Evolutionary conservation across 169 alveolate genomes (phyloP), one percentile per base, ranked within the genome.

Genomic region (Ichthyophthirius multifiliis): DNA sequence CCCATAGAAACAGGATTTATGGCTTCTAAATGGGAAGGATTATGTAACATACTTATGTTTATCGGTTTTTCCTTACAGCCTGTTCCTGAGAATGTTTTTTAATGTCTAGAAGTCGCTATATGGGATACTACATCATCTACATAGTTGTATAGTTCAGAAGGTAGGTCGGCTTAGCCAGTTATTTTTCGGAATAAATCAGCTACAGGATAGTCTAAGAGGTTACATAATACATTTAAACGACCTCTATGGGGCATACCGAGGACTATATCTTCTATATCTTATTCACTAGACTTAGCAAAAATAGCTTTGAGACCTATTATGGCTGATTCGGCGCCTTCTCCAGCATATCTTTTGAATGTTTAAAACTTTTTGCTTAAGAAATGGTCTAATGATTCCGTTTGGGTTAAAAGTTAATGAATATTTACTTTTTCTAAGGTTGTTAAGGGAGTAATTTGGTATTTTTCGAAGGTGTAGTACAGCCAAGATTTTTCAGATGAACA

Each of bases 221-320:
- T 97, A 76, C 95, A 94, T 43, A 97, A 88, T 15, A 96, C 96
- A 74, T 96, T 95, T 44, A 97, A 87, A 75, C 99, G 85, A 32
- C 99, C 99, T 73, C 99, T 91, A 82, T 97, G 99, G 15, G 99
- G 96, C 99, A 97, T 97, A 20, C 98, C 97, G 86, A 97, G 86
- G 31, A 97, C 92, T 9, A 94, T 88, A 39, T 95, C 87, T 43
- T 95, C 95, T 23, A 78, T 74, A 2, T 81, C 89, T 23, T 34
- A 18, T 10, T 45, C 55, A 10, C 85, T 74, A 4, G 94, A 92
- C 35, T 84, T 84, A 35, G 91, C 89, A 15, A 83, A 65, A 15
- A 92, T 43, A 6, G 94, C 43, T 39, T 85, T 89, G 13, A 89
- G 34, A 23, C 89, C 88, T 4, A 84, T 64, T 4, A 83, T 64